Evolutionary conservation across 345 rosid genomes (phyloP), one percentile per base, ranked within the genome.

Genomic region (Erucastrum elatum): DNA sequence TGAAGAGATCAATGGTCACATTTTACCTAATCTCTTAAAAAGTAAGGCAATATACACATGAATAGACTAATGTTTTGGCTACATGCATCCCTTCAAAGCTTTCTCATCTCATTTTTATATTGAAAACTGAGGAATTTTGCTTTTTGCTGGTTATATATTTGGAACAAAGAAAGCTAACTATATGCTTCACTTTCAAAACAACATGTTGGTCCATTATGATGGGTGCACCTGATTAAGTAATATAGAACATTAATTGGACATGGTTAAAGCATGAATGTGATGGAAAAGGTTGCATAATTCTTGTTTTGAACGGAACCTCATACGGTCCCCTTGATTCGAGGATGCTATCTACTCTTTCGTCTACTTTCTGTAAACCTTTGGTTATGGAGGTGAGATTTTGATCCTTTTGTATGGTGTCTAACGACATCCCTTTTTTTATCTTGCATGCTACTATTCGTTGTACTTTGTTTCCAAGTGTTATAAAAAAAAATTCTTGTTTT

Each of bases 141-240:
- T 41, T 58, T 31, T 31, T 77, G 34, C 3, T 8, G 31, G 29
- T 15, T 70, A 12, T 70, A 49, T 10, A 34, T 60, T 77, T 64
- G 21, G 68, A 71, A 65, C 71, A 62, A 33, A 77, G 60, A 77
- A 77, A 69, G 9, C 60, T 53, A 3, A 8, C 16, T 64, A 61
- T 79, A 73, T 60, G 74, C 75, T 79, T 79, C 75, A 69, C 66
- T 80, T 68, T 62, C 26, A 74, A 72, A 79, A 26, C 82, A 79
- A 49, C 25, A 21, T 70, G 74, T 74, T 69, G 82, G 79, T 80
- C 71, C 75, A 74, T 79, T 60, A 73, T 74, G 62, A 71, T 58
- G 72, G 76, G 49, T 17, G 81, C 72, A 4, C 44, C 68, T 44
- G 71, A 62, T 68, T 74, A 74, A 37, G 5, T 68, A 60, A 61